Percentiles rank a stretch among this genome's conserved stretches.
These are phyloP conservation scores for Furcasterigmium furcatum DNA, from an alignment of 2,329 filamentous ascomycete species.

Conservation along the genomic window DNA sequence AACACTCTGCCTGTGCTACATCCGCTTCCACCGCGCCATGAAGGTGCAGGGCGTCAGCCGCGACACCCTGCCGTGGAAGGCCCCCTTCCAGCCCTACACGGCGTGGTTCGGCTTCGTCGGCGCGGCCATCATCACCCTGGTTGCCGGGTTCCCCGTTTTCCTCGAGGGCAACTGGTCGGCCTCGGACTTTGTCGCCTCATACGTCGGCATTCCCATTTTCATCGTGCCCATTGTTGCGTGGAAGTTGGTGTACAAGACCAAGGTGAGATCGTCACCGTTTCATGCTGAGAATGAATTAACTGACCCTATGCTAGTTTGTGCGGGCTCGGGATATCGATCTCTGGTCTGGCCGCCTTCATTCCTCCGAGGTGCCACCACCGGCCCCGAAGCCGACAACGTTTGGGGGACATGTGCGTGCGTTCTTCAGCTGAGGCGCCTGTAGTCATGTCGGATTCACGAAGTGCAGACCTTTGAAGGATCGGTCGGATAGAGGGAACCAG, in stretches of 20 bases:
- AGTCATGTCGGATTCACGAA: no score
- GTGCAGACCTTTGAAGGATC: no score
- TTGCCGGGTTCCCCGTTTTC: conserved; percentile 66
- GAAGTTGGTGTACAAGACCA: conserved; percentile 33
- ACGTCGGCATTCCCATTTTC: conserved; percentile 64
- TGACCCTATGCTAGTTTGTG: conserved; percentile 12
- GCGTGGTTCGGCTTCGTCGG: conserved; percentile 64
- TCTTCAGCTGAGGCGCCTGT: conserved; percentile 10
- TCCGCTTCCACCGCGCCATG: conserved; percentile 62
- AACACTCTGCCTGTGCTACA: background rate
- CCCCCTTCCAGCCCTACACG: conserved; percentile 66
- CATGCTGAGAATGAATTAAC: background rate
- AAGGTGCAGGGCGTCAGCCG: conserved; percentile 66
- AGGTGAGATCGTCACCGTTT: conserved; percentile 21
- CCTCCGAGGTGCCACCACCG: conserved; percentile 8
- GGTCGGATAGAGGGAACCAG: no score
- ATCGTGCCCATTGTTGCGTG: conserved; percentile 35
- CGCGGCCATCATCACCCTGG: conserved; percentile 50
- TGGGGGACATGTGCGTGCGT: conserved; percentile 7
- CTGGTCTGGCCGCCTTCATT: conserved; percentile 18
- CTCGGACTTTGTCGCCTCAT: conserved; percentile 57
- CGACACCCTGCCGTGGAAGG: conserved; percentile 66
- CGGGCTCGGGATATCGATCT: conserved; percentile 19
- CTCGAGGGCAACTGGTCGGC: conserved; percentile 55
- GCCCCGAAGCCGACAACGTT: conserved; percentile 8